Evolutionary conservation across 495 filamentous ascomycete species (phyloP), one percentile per base, ranked within the genome.

Genomic region (Jackrogersella multiformis): DNA sequence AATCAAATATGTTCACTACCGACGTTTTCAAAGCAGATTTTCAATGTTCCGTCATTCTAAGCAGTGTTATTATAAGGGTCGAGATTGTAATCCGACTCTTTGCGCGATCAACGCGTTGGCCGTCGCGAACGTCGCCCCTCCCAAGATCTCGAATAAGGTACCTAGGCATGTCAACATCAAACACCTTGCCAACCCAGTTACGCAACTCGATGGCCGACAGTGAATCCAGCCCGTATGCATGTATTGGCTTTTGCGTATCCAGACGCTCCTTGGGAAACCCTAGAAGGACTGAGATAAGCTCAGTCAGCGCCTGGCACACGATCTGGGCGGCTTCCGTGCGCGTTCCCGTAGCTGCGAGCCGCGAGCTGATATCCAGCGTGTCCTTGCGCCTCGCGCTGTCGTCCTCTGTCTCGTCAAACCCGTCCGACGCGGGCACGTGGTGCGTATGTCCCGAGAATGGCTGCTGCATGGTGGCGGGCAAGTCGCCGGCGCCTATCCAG

Each of bases 91-190:
- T n/a, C n/a, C n/a, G n/a, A n/a, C n/a, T n/a, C n/a, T n/a, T n/a
- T n/a, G n/a, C n/a, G n/a, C n/a, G n/a, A n/a, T n/a, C n/a, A n/a
- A n/a, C n/a, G n/a, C n/a, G n/a, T n/a, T n/a, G n/a, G n/a, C n/a
- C n/a, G n/a, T n/a, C n/a, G n/a, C n/a, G n/a, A n/a, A n/a, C n/a
- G n/a, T 62, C 10, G 39, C 38, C 6, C 49, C 59, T 15, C 38
- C 49, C n/a, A 62, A 54, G 3, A 77, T 70, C n/a, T 80, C 78
- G 68, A 80, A 78, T 1, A 80, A n/a, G n/a, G n/a, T n/a, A n/a
- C n/a, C n/a, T 68, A 0, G 63, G 46, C 13, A 77, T 41, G 20
- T 75, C 65, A 10, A 70, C 69, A 21, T 73, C 60, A 7, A 76
- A 65, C 32, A 74, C 71, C 49, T 75, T 72, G 7, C 45, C 66